A percentile compares a stretch with the other conserved stretches of the same genome.
Conservation (phyloP, 208 protist genomes). For the Trichomonas gallinae region DNA sequence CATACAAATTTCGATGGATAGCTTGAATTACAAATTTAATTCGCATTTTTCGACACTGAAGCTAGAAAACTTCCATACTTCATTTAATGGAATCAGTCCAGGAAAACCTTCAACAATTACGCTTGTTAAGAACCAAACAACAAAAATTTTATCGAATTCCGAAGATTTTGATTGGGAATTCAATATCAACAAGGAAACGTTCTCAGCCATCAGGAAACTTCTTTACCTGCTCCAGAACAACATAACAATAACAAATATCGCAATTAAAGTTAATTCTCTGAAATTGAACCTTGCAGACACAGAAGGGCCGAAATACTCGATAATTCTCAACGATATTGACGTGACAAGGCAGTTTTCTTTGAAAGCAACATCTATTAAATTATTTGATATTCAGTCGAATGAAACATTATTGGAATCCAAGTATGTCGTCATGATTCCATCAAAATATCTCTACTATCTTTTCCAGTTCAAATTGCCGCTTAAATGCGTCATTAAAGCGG, state of each 20-base stretch:
- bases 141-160: no score
- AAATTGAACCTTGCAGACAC: neutral
- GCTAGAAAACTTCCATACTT: no score
- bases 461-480: neutral
- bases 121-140: no score
- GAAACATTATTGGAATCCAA: neutral
- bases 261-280: neutral
- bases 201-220: neutral
- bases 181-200: neutral
- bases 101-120: no score
- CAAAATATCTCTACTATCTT: neutral
- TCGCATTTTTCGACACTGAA: no score
- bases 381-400: neutral
- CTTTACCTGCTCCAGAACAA: neutral
- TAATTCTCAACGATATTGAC: neutral
- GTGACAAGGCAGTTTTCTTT: neutral
- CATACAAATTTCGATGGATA: no score
- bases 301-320: neutral
- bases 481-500: neutral
- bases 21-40: no score
- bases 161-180: neutral
- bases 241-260: neutral
- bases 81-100: no score
- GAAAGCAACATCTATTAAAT: neutral
- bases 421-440: neutral